Evolutionary conservation across 768 basidiomycete genomes (phyloP), one percentile per base, ranked within the genome.

Genomic region (Phanerochaete sordida): DNA sequence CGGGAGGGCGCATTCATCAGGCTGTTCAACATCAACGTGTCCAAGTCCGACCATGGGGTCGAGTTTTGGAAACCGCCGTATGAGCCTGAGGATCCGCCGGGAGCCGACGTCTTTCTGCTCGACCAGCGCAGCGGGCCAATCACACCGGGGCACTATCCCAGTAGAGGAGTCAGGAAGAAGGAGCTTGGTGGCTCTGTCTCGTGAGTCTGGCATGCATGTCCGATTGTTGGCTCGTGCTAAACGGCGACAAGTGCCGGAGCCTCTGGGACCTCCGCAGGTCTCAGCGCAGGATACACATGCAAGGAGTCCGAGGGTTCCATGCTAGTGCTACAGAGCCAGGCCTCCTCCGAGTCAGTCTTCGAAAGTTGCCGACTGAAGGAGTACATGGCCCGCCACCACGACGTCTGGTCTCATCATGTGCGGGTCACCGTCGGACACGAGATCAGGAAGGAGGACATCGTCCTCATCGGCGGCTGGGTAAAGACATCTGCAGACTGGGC

Each of bases 21-120:
- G 1, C 45, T 63, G 13, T 60, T 63, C 58, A 63, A 60, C 43
- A 52, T 57, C 28, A 51, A 48, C n/a, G 15, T 37, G 26, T 43
- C 33, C n/a, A 28, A 24, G 47, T 8, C 47, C 47, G 24, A 48
- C 6, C 24, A 24, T 9, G 3, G 19, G 23, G 23, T 48, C 27
- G 9, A 3, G 3, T 28, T 5, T 26, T 48, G 47, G 47, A 28
- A 48, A 19, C 47, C 23, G 5, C 21, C 47, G 23, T 48, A 24
- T 23, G 27, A 48, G 5, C 3, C 24, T 26, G 9, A 4, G 19
- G 47, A 48, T 7, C 8, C 47, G 6, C 21, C 19, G 5, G 24
- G 8, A 6, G 13, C 27, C 15, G 35, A 45, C 47, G 39, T 43
- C 39, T 43, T 43, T 19, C 7, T 48, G 6, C 7, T 53, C 27